Base-by-base conservation (phyloP, 2,329 filamentous ascomycete genomes). In the Cryphonectria nitschkei region DNA sequence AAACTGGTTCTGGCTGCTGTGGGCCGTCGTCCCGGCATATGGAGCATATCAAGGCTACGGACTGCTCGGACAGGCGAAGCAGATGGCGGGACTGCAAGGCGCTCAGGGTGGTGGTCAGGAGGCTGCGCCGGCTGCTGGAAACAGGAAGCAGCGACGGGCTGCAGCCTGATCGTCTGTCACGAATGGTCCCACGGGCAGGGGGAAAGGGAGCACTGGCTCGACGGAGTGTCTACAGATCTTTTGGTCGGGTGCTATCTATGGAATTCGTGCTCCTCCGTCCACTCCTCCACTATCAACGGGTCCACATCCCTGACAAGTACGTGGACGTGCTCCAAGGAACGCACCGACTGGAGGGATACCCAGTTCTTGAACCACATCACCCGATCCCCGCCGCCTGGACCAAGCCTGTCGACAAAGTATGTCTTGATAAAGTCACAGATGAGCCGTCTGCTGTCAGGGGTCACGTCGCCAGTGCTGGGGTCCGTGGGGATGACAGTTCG, bases 321-420 rank as follows among this genome's bases (percentile, higher is more conserved):
- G 80, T 98, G 95, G 77, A 98, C 91, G 79, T 98, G 95, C 82
- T 97, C 95, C 63, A 98, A 84, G 2, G 92, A 88, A 76, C 95
- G 89, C 58, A 98, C 92, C 76, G 93, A 97, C 84, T 98, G 97
- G 78, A 98, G 82, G 37, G 90, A 89, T 72, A 89, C 90, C 94
- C 94, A 97, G 76, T 98, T 98, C 86, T 95, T 97, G 82, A 98
- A 98, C 94, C 94, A 98, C 72, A 94, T 79, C 61, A 91, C 88
- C 65, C 81, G 83, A 7, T 84, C 81, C 70, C 82, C 80, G n/a
- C 85, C 86, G 3, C 80, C 82, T 0, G 80, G 79, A 0, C 85
- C 86, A 16, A 93, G 81, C 41, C 80, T 81, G n/a, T 86, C 83
- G 46, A 87, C 82, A 78, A 98, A 98, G 22, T 86, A 91, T 73